Evolutionary conservation across 805 yeast species (phyloP), one percentile per base, ranked within the genome.

Genomic region (Ogataea saltuana): DNA sequence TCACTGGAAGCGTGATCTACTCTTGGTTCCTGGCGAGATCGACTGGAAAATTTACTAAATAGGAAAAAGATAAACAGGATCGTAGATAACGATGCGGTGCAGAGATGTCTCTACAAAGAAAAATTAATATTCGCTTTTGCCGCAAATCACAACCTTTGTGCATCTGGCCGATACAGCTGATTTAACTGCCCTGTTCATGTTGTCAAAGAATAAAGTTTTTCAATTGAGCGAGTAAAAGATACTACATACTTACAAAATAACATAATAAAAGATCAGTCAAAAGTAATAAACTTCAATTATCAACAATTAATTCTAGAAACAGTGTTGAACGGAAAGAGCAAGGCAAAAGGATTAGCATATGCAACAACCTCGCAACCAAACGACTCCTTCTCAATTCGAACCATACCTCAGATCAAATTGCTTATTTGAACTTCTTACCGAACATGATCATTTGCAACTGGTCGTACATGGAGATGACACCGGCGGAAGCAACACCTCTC

Each of bases 401-500:
- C 34, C 29, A 32, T 21, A 15, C 35, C 30, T 25, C 29, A 29
- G 34, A 42, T 49, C 33, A 61, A 56, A 25, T 49, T 46, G 61
- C 56, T 70, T 74, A 78, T 76, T 83, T 75, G 83, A 88, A 89
- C 77, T 88, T 88, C 88, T 89, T 88, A 76, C 97, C 97, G 75
- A 89, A 88, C 64, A 90, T 48, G 81, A 89, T 83, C 76, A 89
- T 74, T 80, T 89, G 97, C 73, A 89, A 79, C 80, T 89, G 96
- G 76, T 90, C 97, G 81, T 90, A 89, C 81, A 90, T 68, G 79
- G 97, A 89, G 74, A 89, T 88, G 66, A 90, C 97, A 87, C 96
- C 96, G 70, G 97, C 97, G 83, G 96, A 96, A 75, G 97, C 97
- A 71, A 89, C 96, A 88, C 97, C 97, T 85, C 97, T 89, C 76